Percentiles rank a stretch among this genome's conserved stretches.
phyloP scores from a whole-genome alignment of 805 yeast genomes.

The Wilhelminamyces savonicus region DNA sequence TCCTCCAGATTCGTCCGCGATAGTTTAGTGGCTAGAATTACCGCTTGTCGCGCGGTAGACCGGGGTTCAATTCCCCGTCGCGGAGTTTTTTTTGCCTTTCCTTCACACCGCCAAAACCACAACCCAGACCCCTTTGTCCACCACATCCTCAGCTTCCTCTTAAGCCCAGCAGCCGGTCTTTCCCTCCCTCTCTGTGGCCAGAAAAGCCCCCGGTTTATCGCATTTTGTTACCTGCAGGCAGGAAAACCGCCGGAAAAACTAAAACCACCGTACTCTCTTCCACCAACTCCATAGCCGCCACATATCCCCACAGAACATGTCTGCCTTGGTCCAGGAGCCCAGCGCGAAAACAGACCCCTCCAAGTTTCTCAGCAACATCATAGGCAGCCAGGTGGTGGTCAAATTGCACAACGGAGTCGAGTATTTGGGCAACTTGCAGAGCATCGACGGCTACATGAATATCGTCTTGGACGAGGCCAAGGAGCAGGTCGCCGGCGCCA shows the following conservation, averaged over 20 bases:
- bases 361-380: conserved; percentile 70
- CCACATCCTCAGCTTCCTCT: no score
- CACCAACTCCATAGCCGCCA: no score
- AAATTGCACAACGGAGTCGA: conserved; percentile 84
- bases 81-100: conserved; percentile 8
- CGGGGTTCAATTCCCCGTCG: conserved; percentile 19
- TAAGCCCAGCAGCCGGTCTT: no score
- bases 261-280: no score
- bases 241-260: no score
- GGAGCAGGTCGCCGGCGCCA: conserved; percentile 52
- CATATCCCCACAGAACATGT: no score
- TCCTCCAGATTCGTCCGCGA: no score
- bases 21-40: conserved; percentile 9
- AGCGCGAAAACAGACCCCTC: conserved; percentile 57
- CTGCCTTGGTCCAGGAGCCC: no score
- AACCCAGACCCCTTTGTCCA: no score
- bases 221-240: no score
- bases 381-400: conserved; percentile 75
- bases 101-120: neutral
- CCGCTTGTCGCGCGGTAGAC: conserved; percentile 18
- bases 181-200: no score
- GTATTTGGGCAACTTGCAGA: conserved; percentile 61
- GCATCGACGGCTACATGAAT: conserved; percentile 97
- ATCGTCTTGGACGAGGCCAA: conserved; percentile 75
- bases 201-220: no score